Percentiles rank a stretch among this genome's conserved stretches.
phyloP scores from a whole-genome alignment of 108 stramenopile species.

The Nitzschia sp. region DNA sequence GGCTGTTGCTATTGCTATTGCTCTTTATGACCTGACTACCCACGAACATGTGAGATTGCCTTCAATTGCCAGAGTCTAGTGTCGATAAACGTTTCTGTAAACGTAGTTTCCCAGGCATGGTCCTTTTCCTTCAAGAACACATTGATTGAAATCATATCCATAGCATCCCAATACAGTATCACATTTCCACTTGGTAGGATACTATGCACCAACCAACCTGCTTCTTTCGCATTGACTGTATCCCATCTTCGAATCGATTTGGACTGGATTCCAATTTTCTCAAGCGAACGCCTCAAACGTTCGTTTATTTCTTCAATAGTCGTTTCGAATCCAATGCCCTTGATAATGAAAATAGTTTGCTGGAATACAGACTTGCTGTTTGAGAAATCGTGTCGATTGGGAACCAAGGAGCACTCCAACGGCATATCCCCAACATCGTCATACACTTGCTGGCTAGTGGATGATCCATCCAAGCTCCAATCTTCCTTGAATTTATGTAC shows the following conservation, averaged over 20 bases:
- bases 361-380: no score
- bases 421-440: no score
- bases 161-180: conserved; percentile 42
- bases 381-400: no score
- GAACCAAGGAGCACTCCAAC: no score
- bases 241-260: conserved; percentile 3
- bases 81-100: conserved; percentile 27
- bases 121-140: background rate
- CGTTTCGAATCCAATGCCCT: background rate
- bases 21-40: no score
- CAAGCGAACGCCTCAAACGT: conserved; percentile 5
- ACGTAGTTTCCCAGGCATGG: background rate
- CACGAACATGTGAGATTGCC: no score
- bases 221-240: conserved; percentile 17
- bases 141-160: background rate
- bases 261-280: conserved; percentile 4
- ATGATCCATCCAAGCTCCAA: no score
- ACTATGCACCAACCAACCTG: conserved; percentile 9
- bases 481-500: no score
- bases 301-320: conserved; percentile 9
- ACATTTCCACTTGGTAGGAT: conserved; percentile 15
- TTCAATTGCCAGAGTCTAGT: background rate
- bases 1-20: no score
- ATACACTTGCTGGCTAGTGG: no score
- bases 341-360: no score